Conservation (phyloP, 1,139 yeast genomes). For the Diutina neorugosa region DNA sequence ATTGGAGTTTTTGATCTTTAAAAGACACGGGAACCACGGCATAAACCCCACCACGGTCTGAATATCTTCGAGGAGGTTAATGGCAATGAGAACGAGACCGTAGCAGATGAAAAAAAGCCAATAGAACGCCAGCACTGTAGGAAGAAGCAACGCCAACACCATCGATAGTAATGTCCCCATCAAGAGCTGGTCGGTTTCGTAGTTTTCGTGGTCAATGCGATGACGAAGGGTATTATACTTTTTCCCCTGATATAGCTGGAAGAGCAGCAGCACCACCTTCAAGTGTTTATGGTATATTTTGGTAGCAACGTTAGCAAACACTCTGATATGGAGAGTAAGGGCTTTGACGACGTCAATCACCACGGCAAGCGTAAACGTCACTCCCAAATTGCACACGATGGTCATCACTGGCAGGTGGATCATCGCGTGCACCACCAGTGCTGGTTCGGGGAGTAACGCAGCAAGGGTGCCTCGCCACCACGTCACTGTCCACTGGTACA, state of each 20-base stretch:
- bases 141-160: constrained; percentile 62
- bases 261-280: constrained; percentile 55
- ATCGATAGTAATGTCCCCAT: constrained; percentile 85
- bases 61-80: constrained; percentile 46
- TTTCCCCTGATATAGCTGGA: constrained; percentile 81
- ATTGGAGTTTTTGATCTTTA: constrained; percentile 70
- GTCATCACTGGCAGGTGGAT: neutral
- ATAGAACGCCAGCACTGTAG: constrained; percentile 83
- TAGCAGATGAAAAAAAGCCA: constrained; percentile 55
- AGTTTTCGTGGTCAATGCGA: constrained; percentile 66
- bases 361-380: constrained; percentile 58
- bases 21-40: constrained; percentile 72
- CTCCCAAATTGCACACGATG: constrained; percentile 28
- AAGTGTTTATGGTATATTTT: constrained; percentile 70
- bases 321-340: constrained; percentile 52
- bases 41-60: constrained; percentile 66
- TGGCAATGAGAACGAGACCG: constrained; percentile 34
- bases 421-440: neutral
- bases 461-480: constrained; percentile 38
- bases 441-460: neutral
- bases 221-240: constrained; percentile 74
- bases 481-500: constrained; percentile 74
- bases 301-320: constrained; percentile 68
- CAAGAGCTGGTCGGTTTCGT: constrained; percentile 61
- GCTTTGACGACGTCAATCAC: constrained; percentile 53